Percentiles rank a stretch among this genome's conserved stretches.
phyloP scores from a whole-genome alignment of 2,329 filamentous ascomycete genomes.

The Capronia americana region DNA sequence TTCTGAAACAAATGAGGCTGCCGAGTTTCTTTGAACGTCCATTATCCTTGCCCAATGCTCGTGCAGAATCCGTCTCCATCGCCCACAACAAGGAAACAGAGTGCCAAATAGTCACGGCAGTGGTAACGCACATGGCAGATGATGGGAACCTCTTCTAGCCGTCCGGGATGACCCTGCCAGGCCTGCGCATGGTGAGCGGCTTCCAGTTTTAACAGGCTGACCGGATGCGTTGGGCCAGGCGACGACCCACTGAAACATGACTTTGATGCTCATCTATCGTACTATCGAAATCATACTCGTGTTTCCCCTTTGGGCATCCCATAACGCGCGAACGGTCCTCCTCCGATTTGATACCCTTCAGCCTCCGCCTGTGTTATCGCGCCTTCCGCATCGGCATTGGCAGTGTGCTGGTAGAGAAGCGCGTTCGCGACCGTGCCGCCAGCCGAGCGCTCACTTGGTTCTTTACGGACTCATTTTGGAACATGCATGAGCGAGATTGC shows the following conservation, averaged over 20 bases:
- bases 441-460: neutral
- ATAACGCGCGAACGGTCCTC: neutral
- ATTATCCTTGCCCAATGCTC: slow-evolving; percentile 2
- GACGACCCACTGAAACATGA: neutral
- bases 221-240: neutral
- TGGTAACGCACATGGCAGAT: slow-evolving; percentile 4
- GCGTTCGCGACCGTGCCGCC: neutral
- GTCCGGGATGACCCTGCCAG: neutral
- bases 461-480: neutral
- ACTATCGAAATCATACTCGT: neutral
- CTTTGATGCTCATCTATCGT: neutral
- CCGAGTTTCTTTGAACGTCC: slow-evolving; percentile 9
- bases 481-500: slow-evolving; percentile 11
- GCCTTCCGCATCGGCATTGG: neutral
- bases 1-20: slow-evolving; percentile 13
- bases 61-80: neutral
- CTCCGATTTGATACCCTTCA: neutral
- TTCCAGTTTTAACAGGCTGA: neutral
- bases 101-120: neutral
- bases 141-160: neutral
- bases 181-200: neutral
- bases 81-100: neutral
- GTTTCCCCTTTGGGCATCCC: neutral
- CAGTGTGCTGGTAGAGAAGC: neutral
- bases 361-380: too few species aligned